phyloP scores from a whole-genome alignment of 169 alveolate genomes.

The Eimeria tenella region DNA sequence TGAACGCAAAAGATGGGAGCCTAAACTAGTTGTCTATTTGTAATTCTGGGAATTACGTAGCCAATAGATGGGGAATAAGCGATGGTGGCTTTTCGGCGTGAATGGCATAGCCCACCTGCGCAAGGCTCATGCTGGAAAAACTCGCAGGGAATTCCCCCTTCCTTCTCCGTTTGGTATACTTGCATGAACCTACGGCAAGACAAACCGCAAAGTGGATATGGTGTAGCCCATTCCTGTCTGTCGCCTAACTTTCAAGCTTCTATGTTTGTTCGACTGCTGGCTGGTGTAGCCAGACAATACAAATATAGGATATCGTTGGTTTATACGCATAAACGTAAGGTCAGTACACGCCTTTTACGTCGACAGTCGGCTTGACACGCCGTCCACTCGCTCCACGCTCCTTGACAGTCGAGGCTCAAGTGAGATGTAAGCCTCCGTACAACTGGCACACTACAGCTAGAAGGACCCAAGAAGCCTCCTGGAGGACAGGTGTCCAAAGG shows the following conservation, averaged over 20 bases:
- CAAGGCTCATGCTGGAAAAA: conserved; percentile 66
- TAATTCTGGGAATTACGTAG: not conserved
- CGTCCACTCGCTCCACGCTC: conserved; percentile 76
- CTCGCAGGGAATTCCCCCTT: conserved; percentile 70
- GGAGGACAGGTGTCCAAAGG: conserved; percentile 47
- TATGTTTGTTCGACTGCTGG: no score
- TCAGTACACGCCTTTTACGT: conserved; percentile 43
- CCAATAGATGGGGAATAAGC: not conserved
- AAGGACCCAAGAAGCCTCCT: conserved; percentile 57
- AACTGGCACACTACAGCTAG: conserved; percentile 15
- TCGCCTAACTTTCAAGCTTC: no score
- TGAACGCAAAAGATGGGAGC: not conserved
- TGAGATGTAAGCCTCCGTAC: conserved; percentile 51
- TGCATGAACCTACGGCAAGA: conserved; percentile 39
- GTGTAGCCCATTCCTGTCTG: not conserved
- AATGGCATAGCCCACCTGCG: not conserved
- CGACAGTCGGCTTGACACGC: conserved; percentile 71
- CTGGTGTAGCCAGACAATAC: no score
- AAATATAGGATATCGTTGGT: no score
- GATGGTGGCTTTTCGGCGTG: no score
- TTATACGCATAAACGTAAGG: no score
- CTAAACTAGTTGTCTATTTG: not conserved
- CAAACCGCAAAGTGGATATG: not conserved
- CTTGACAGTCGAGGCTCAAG: conserved; percentile 60
- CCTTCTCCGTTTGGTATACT: conserved; percentile 56